Evolutionary conservation across 768 basidiomycete genomes (phyloP).

Genomic region (Termitomyces titanicus): DNA sequence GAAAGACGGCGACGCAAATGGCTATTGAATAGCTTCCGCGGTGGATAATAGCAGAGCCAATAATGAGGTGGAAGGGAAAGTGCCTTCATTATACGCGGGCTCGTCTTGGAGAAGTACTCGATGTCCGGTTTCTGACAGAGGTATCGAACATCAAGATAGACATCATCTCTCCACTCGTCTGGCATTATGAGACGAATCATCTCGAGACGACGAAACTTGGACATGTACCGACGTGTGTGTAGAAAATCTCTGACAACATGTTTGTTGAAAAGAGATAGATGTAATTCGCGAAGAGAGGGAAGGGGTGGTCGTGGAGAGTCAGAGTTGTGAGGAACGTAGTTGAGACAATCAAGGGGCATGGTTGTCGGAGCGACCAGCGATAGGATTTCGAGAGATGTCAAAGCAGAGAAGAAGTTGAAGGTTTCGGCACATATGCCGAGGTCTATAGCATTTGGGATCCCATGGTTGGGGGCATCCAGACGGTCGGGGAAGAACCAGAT

Average conservation of each 20-base stretch:
- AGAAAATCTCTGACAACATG: conserved; percentile 6
- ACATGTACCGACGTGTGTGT: not conserved
- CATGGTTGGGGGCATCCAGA: not conserved
- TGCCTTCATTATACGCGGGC: not conserved
- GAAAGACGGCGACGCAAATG: not conserved
- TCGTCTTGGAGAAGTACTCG: not conserved
- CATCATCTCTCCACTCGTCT: not conserved
- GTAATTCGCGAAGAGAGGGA: not conserved
- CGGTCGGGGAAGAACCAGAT: conserved; percentile 4
- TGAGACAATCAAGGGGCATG: conserved; percentile 5
- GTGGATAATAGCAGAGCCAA: not conserved
- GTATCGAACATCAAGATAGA: not conserved
- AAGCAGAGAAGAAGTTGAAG: conserved; percentile 3
- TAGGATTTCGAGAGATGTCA: conserved; percentile 8
- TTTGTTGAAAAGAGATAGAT: conserved; percentile 3
- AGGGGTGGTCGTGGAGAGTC: not conserved
- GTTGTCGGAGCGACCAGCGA: conserved; percentile 4
- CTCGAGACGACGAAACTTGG: not conserved
- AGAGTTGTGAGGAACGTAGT: not conserved
- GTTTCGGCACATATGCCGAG: not conserved
- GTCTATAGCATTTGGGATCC: not conserved
- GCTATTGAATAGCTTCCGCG: not conserved
- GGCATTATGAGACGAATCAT: not conserved
- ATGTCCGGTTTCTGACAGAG: not conserved
- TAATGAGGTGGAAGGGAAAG: not conserved